A percentile compares a stretch with the other conserved stretches of the same genome.
Evolutionary conservation across 208 protist species (phyloP).

Genomic region (Leishmania tropica): DNA sequence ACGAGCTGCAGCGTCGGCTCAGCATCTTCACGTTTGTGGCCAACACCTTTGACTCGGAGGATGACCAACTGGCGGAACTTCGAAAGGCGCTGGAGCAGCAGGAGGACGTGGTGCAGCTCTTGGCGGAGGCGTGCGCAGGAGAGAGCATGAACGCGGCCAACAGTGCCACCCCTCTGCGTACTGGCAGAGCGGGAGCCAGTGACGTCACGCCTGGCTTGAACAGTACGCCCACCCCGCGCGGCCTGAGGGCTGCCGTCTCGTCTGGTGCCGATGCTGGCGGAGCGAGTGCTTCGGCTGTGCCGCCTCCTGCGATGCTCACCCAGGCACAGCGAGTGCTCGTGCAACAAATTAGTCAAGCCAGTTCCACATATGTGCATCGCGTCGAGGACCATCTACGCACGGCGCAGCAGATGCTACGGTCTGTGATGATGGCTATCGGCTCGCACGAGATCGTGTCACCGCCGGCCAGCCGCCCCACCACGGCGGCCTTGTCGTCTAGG

Average conservation of each 20-base stretch:
- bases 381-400: slow-evolving; percentile 53
- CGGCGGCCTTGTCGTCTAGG: slow-evolving; percentile 22
- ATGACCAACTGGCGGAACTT: slow-evolving; percentile 37
- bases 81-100: slow-evolving; percentile 30
- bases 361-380: slow-evolving; percentile 48
- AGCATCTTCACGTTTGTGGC: slow-evolving; percentile 36
- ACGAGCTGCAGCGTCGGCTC: slow-evolving; percentile 44
- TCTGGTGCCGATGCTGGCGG: neutral
- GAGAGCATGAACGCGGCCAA: neutral
- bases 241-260: neutral
- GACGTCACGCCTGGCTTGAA: slow-evolving; percentile 20
- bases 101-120: slow-evolving; percentile 25
- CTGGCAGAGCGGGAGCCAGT: neutral
- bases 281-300: neutral
- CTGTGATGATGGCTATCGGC: slow-evolving; percentile 32
- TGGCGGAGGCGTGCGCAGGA: slow-evolving; percentile 17
- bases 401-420: slow-evolving; percentile 35
- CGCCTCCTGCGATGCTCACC: slow-evolving; percentile 1
- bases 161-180: slow-evolving; percentile 28
- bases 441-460: slow-evolving; percentile 14
- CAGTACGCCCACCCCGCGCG: slow-evolving; percentile 19
- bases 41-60: slow-evolving; percentile 40
- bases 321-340: slow-evolving; percentile 29
- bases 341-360: slow-evolving; percentile 42
- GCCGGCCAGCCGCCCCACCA: slow-evolving; percentile 8